Evolutionary conservation across 73 alveolate species (phyloP).

Genomic region (Halteria grandinella): DNA sequence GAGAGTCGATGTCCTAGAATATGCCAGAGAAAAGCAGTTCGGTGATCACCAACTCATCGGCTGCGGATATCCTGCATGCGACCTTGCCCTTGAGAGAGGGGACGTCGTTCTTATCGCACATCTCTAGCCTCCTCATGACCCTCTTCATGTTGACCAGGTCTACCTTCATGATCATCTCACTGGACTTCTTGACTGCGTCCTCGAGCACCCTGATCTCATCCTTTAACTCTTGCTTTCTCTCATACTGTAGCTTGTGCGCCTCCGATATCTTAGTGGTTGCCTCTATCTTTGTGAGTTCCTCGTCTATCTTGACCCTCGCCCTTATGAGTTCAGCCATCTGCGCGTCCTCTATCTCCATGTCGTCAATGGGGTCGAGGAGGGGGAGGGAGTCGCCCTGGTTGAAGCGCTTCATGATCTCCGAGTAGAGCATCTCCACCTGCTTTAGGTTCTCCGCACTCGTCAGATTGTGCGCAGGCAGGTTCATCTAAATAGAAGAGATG

Average conservation of each 20-base stretch:
- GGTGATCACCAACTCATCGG: constrained; percentile 94
- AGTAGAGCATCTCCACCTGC: constrained; percentile 63
- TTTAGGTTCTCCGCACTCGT: constrained; percentile 49
- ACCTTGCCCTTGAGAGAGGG: constrained; percentile 97
- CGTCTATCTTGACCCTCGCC: constrained; percentile 41
- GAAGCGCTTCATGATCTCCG: constrained; percentile 66
- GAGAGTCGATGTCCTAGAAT: constrained; percentile 82
- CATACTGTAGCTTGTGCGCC: too few relatives aligned
- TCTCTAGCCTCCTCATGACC: constrained; percentile 96
- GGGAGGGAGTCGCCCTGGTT: constrained; percentile 45
- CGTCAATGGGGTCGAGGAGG: constrained; percentile 79
- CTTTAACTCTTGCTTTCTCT: constrained; percentile 59
- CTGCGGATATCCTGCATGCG: constrained; percentile 98
- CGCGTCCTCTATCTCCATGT: constrained; percentile 92
- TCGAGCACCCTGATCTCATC: constrained; percentile 64
- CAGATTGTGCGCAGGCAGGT: constrained; percentile 55
- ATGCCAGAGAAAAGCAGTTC: constrained; percentile 90
- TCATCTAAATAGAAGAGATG: constrained; percentile 53
- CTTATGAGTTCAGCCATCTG: constrained; percentile 63
- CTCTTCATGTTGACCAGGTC: constrained; percentile 98
- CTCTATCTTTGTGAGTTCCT: too few relatives aligned
- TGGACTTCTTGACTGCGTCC: constrained; percentile 64
- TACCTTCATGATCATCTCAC: constrained; percentile 92
- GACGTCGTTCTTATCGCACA: constrained; percentile 88
- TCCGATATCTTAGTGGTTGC: too few relatives aligned